Conservation (phyloP, 2,329 filamentous ascomycete species). For the Pyrenophora tritici-repentis region DNA sequence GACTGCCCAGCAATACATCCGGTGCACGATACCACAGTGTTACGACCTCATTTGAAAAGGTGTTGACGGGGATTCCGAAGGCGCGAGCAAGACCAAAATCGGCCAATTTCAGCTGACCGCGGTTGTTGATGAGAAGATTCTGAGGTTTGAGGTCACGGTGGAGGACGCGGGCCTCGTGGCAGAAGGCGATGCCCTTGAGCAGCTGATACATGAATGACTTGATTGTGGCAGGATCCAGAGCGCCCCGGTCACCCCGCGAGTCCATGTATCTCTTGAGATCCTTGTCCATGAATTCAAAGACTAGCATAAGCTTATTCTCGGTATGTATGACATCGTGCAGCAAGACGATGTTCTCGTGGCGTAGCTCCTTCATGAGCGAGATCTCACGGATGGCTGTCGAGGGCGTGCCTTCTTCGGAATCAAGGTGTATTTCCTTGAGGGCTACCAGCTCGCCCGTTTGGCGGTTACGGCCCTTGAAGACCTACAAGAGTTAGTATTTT, state of each 20-base stretch:
- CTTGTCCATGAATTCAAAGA: conserved; percentile 99
- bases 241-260: conserved; percentile 83
- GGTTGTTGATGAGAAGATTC: conserved; percentile 92
- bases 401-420: conserved; percentile 96
- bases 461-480: conserved; percentile 97
- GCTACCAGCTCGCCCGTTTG: conserved; percentile 97
- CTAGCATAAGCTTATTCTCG: conserved; percentile 99
- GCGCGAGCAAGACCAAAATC: conserved; percentile 94
- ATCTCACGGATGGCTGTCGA: conserved; percentile 98
- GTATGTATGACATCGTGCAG: conserved; percentile 99
- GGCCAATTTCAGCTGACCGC: conserved; percentile 87
- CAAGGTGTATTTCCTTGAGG: conserved; percentile 97
- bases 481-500: conserved; percentile 59
- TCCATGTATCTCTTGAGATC: conserved; percentile 99
- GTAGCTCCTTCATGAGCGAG: conserved; percentile 98
- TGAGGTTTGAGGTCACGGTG: conserved; percentile 96
- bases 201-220: conserved; percentile 99
- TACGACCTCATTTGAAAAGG: conserved; percentile 96
- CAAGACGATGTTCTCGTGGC: conserved; percentile 97
- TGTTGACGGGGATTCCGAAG: conserved; percentile 97
- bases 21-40: conserved; percentile 97
- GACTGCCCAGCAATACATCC: conserved; percentile 88
- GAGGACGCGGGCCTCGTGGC: conserved; percentile 94
- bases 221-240: conserved; percentile 86
- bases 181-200: conserved; percentile 93